These are phyloP conservation scores for Eucalyptus shirleyi DNA, from an alignment of 345 rosid genomes.

Conservation along the genomic window DNA sequence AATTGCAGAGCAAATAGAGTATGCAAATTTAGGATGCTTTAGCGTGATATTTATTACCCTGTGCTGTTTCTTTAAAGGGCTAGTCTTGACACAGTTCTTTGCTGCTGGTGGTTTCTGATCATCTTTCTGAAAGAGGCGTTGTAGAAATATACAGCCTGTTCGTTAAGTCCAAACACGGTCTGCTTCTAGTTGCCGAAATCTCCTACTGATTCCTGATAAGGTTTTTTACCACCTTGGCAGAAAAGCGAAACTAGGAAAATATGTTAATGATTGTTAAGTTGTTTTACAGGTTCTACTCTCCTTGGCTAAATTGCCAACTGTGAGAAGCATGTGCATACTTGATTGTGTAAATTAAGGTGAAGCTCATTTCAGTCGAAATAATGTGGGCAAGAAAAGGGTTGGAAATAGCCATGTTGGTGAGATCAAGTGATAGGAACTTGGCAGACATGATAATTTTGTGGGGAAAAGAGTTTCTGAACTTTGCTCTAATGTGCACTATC, in stretches of 20 bases:
- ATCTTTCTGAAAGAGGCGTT: not conserved
- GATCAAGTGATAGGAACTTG: not conserved
- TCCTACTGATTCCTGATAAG: not conserved
- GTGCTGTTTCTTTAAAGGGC: not conserved
- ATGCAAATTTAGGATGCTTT: not conserved
- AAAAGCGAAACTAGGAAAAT: not conserved
- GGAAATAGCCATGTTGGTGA: not conserved
- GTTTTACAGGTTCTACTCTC: not conserved
- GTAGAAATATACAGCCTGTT: not conserved
- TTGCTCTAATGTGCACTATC: rapidly evolving
- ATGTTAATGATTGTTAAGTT: not conserved
- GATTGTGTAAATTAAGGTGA: not conserved
- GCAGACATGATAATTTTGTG: not conserved
- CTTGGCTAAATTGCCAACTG: not conserved
- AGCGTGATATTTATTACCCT: not conserved
- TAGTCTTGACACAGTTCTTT: not conserved
- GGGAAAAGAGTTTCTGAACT: not conserved
- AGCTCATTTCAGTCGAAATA: not conserved
- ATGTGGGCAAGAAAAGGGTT: not conserved
- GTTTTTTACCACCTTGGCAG: not conserved
- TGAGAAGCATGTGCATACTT: not conserved
- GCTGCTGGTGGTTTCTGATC: not conserved
- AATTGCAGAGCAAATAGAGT: not conserved
- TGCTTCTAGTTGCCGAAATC: not conserved
- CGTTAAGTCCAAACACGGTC: not conserved